Evolutionary conservation across 176 grass and related monocot genomes (phyloP).

Genomic region (Triticum urartu): DNA sequence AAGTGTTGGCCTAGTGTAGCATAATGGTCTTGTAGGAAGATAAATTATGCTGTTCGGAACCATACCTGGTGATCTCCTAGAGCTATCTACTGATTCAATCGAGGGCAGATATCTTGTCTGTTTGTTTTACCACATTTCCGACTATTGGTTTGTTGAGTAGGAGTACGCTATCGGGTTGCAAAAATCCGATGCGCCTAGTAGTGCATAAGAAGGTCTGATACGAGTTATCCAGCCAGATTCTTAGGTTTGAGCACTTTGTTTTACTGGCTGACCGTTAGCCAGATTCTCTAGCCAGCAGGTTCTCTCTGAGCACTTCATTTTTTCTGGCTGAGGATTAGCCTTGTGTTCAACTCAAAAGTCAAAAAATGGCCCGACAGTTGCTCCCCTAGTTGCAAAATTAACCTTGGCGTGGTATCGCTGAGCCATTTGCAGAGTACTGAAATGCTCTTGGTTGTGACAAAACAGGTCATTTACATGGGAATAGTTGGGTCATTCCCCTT

Average conservation of each 20-base stretch:
- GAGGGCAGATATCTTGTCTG: background rate
- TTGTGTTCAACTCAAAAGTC: background rate
- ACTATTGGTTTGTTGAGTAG: too few relatives aligned
- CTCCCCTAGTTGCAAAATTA: background rate
- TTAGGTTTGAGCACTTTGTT: background rate
- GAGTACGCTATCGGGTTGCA: background rate
- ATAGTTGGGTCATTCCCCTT: slow-evolving; percentile 88
- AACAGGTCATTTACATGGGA: slow-evolving; percentile 74
- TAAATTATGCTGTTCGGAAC: background rate
- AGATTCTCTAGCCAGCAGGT: background rate
- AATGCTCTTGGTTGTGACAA: background rate
- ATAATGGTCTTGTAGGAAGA: too few relatives aligned
- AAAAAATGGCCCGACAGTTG: too few relatives aligned
- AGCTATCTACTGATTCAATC: background rate
- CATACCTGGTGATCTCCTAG: background rate
- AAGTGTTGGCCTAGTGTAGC: too few relatives aligned
- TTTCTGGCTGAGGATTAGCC: background rate
- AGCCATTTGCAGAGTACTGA: background rate
- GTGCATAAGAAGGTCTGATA: background rate
- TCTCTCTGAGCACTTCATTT: background rate
- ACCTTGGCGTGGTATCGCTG: background rate
- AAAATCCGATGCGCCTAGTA: background rate
- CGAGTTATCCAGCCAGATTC: background rate
- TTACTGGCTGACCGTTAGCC: background rate
- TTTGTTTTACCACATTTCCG: background rate